phyloP scores from a whole-genome alignment of 257 asterid genomes.

The Solanum pimpinellifolium region DNA sequence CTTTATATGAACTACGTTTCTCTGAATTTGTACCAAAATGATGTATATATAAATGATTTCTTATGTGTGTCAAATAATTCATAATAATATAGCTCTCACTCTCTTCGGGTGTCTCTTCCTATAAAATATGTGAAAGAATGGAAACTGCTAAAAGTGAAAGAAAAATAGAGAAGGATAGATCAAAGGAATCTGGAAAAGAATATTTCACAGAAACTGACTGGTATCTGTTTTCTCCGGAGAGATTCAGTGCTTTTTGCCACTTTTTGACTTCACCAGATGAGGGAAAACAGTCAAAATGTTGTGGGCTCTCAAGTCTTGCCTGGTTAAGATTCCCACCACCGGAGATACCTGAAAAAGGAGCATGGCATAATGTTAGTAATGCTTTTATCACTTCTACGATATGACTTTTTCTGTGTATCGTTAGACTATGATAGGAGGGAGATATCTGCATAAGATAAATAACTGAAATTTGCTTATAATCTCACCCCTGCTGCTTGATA shows the following conservation, averaged over 20 bases:
- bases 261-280: slow-evolving; percentile 47
- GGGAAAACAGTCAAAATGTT: slow-evolving; percentile 74
- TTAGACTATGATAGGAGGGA: not conserved
- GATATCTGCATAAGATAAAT: not conserved
- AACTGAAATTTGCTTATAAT: not conserved
- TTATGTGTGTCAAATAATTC: not conserved
- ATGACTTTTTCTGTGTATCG: not conserved
- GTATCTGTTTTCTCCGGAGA: not conserved
- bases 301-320: slow-evolving; percentile 92
- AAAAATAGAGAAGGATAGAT: not conserved
- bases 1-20: not conserved
- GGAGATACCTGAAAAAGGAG: slow-evolving; percentile 47
- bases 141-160: not conserved
- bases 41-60: not conserved
- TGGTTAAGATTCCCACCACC: slow-evolving; percentile 77
- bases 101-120: not conserved
- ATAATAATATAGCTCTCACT: not conserved
- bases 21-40: not conserved
- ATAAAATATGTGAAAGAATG: not conserved
- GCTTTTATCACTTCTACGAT: not conserved
- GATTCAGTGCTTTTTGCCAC: slow-evolving; percentile 38
- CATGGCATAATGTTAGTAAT: slow-evolving; percentile 14
- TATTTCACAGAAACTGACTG: not conserved
- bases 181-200: not conserved
- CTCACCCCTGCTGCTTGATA: slow-evolving; percentile 76